A percentile compares a stretch with the other conserved stretches of the same genome.
Evolutionary conservation across 352 stramenopile species (phyloP).

Genomic region (Phytophthora meadii): DNA sequence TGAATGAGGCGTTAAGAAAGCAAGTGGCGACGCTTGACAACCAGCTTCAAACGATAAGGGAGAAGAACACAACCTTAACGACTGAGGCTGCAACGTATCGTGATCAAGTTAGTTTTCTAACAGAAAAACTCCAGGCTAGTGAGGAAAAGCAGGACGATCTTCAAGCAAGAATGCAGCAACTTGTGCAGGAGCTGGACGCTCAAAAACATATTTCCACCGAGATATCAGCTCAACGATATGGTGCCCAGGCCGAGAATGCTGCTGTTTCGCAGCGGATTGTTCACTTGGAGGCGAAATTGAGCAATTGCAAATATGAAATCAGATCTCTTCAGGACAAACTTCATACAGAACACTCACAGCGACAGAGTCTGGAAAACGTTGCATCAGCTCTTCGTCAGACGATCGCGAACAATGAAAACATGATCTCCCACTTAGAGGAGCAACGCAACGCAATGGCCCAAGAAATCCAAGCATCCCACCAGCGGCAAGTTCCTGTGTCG

Average conservation of each 20-base stretch:
- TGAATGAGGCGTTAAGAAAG: constrained; percentile 75
- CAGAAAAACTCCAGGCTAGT: constrained; percentile 67
- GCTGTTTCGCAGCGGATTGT: constrained; percentile 79
- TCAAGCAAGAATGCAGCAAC: constrained; percentile 59
- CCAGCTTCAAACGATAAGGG: constrained; percentile 52
- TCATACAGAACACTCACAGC: constrained; percentile 54
- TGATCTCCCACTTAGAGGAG: constrained; percentile 72
- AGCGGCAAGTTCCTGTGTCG: constrained; percentile 46
- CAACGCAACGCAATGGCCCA: constrained; percentile 79
- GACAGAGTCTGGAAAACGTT: constrained; percentile 69
- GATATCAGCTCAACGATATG: constrained; percentile 82
- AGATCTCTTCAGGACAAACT: constrained; percentile 73
- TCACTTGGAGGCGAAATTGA: constrained; percentile 79
- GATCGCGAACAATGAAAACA: constrained; percentile 63
- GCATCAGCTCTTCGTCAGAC: constrained; percentile 71
- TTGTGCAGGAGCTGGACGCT: constrained; percentile 56
- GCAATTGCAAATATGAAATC: constrained; percentile 70
- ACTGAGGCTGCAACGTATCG: constrained; percentile 69
- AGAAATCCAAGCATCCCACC: constrained; percentile 70
- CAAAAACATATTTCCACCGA: constrained; percentile 79
- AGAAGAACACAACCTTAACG: constrained; percentile 65
- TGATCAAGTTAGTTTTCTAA: constrained; percentile 84
- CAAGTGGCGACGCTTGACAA: constrained; percentile 68
- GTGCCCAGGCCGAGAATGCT: constrained; percentile 76
- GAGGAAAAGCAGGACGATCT: constrained; percentile 63